phyloP scores from a whole-genome alignment of 495 filamentous ascomycete species.

The Aspergillus nanangensis region DNA sequence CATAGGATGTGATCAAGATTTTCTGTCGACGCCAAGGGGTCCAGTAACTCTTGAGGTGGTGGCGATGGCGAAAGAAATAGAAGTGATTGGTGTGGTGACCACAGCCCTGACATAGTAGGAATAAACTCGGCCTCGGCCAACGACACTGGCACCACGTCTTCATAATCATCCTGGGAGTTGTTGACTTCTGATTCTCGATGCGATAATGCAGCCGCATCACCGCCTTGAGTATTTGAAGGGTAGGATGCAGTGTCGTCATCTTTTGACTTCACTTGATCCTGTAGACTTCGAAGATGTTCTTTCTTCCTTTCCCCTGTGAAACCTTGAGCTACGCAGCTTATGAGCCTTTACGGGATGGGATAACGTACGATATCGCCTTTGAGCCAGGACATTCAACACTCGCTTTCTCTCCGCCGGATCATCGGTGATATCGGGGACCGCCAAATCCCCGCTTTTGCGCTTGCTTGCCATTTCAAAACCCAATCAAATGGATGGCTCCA shows the following conservation, averaged over 20 bases:
- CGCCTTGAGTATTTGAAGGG: too few relatives aligned
- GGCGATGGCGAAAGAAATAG: background rate
- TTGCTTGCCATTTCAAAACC: constrained; percentile 14
- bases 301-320: background rate
- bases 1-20: too few relatives aligned
- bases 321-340: too few relatives aligned
- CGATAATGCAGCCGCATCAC: too few relatives aligned
- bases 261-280: background rate
- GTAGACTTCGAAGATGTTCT: background rate
- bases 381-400: constrained; percentile 45
- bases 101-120: background rate
- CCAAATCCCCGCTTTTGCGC: constrained; percentile 1
- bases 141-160: background rate
- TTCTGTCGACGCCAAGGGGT: background rate
- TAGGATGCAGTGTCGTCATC: too few relatives aligned
- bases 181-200: too few relatives aligned
- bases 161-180: background rate
- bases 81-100: background rate
- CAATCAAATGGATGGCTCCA: too few relatives aligned
- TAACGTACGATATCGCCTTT: constrained; percentile 44
- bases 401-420: constrained; percentile 43
- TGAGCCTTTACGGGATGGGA: too few relatives aligned
- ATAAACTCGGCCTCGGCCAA: too few relatives aligned
- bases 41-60: background rate
- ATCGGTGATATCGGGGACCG: constrained; percentile 17